A percentile compares a stretch with the other conserved stretches of the same genome.
Evolutionary conservation across 2,329 filamentous ascomycete genomes (phyloP).

Genomic region (Elsinoe perseae): DNA sequence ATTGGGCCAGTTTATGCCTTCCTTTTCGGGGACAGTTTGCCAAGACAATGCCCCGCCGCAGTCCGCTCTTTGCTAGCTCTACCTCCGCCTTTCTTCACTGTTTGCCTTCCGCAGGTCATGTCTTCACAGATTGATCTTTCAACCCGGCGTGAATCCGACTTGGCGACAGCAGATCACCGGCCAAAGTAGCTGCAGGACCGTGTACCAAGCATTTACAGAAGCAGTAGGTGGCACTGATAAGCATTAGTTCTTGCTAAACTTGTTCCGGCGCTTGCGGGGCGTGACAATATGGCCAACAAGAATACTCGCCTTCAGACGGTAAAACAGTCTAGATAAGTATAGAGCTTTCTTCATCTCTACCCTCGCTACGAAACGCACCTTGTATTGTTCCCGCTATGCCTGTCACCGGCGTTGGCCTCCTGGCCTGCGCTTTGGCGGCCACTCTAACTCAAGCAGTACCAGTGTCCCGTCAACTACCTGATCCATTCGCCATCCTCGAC

Average conservation of each 20-base stretch:
- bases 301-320: background rate
- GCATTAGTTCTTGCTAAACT: constrained; percentile 6
- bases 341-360: background rate
- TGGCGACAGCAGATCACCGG: constrained; percentile 7
- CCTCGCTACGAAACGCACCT: background rate
- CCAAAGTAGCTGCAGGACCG: background rate
- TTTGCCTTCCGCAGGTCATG: background rate
- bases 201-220: constrained; percentile 7
- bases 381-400: background rate
- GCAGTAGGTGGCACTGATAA: constrained; percentile 15
- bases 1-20: background rate
- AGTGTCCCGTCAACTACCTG: background rate
- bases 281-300: background rate
- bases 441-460: constrained; percentile 4
- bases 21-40: constrained; percentile 7
- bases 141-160: constrained; percentile 9
- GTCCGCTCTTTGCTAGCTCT: background rate
- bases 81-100: background rate
- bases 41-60: background rate
- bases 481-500: constrained; percentile 45
- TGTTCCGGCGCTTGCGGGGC: constrained; percentile 2
- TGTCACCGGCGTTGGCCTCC: background rate
- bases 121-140: background rate
- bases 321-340: background rate
- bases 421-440: background rate